Percentiles rank a stretch among this genome's conserved stretches.
These are phyloP conservation scores for Bipolaris cookei DNA, from an alignment of 2,329 filamentous ascomycete genomes.

Conservation along the genomic window DNA sequence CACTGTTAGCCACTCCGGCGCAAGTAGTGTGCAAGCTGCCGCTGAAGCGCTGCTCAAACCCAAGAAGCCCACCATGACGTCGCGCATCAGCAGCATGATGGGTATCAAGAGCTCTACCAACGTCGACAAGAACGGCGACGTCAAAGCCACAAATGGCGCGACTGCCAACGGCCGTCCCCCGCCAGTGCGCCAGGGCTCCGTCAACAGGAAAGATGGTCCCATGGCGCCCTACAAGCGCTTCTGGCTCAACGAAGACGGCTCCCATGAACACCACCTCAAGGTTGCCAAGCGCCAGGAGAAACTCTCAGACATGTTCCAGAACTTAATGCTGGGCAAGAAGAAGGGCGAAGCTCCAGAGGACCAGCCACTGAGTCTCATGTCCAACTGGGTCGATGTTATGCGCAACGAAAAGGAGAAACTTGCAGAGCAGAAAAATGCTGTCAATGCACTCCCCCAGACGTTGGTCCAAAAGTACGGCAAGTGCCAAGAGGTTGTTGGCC, in stretches of 20 bases:
- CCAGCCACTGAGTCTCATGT: conserved; percentile 88
- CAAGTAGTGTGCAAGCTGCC: conserved; percentile 39
- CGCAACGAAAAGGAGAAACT: conserved; percentile 82
- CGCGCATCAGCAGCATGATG: conserved; percentile 52
- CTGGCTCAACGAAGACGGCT: conserved; percentile 67
- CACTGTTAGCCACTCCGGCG: conserved; percentile 25
- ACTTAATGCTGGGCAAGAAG: conserved; percentile 80
- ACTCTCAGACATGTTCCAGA: conserved; percentile 87
- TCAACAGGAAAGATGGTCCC: conserved; percentile 37
- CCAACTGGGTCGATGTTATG: conserved; percentile 93
- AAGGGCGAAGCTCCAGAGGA: conserved; percentile 73
- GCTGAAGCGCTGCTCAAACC: conserved; percentile 44
- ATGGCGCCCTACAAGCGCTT: conserved; percentile 56
- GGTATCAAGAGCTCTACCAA: conserved; percentile 39
- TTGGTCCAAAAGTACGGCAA: conserved; percentile 97
- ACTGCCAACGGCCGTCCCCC: conserved; percentile 33
- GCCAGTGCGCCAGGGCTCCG: conserved; percentile 41
- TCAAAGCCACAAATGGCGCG: conserved; percentile 37
- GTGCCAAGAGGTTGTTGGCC: conserved; percentile 94
- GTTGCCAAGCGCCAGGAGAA: conserved; percentile 93
- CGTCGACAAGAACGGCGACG: conserved; percentile 38
- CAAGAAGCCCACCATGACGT: conserved; percentile 53
- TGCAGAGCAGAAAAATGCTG: conserved; percentile 76
- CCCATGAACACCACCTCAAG: conserved; percentile 87
- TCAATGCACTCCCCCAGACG: conserved; percentile 76